Base-by-base conservation (phyloP, 441 rosid species). In the Geranium incanum region DNA sequence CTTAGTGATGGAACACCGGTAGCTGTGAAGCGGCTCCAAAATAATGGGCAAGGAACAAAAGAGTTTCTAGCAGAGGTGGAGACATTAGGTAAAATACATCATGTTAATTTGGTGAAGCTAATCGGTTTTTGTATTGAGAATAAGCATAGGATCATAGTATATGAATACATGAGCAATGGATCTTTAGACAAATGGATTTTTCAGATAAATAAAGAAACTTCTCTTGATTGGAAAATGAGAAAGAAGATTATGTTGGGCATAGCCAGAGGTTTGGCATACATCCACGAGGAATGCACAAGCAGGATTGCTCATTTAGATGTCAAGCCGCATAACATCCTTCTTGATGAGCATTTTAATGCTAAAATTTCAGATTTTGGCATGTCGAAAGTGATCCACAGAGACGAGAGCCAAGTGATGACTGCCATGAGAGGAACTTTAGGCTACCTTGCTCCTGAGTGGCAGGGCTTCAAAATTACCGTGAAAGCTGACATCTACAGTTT, bases 401-500 rank as follows among this genome's bases (percentile, higher is more conserved):
- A 72, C 3, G 67, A 82, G 67, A 80, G 83, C 50, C 75, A 67
- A 4, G 74, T 79, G 0, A 19, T 73, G 15, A 78, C 81, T 0
- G 68, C 74, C 5, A 70, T 82, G 77, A 66, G 83, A 43, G 85
- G 85, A 66, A 79, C 80, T 36, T 81, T 70, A 0, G 81, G 79
- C 3, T 79, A 79, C 19, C 48, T 79, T n/a, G 81, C 77, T 18
- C 81, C 78, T 0, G 81, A 81, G 65, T 81, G 81, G 85, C 36
- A 76, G 2, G 71, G 1, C 66, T 75, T 72, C 0, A 15, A 60
- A 3, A 81, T 81, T 48, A 79, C 73, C 0, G 82, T 71, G 64
- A 81, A 81, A 67, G 84, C 41, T 23, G 84, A 79, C 28, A 74
- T 72, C 7, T 82, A 82, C 36, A 76, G 81, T 64, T 82, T 82